Percentiles rank a stretch among this genome's conserved stretches.
Evolutionary conservation across 306 rosid species (phyloP).

Genomic region (Malus domestica): ASM211411v1 NC_041789.1:26689001-26689500

Average conservation of each 20-base stretch:
- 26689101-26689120: conserved; percentile 44
- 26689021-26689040: conserved; percentile 58
- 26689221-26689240: conserved; percentile 41
- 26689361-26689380: conserved; percentile 42
- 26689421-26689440: conserved; percentile 48
- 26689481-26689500: conserved; percentile 34
- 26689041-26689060: conserved; percentile 58
- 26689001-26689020: conserved; percentile 17
- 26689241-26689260: conserved; percentile 24
- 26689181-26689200: conserved; percentile 39
- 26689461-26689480: conserved; percentile 46
- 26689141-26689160: conserved; percentile 45
- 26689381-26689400: conserved; percentile 33
- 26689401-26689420: conserved; percentile 52
- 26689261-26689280: conserved; percentile 45
- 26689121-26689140: conserved; percentile 58
- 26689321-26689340: conserved; percentile 31
- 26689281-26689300: conserved; percentile 19
- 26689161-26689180: conserved; percentile 28
- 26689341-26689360: conserved; percentile 50
- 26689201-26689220: conserved; percentile 31
- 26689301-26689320: neutral
- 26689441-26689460: conserved; percentile 35
- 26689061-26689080: conserved; percentile 39
- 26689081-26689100: conserved; percentile 19